phyloP scores from a whole-genome alignment of 192 early-diverging fungal genomes.

The Linnemannia elongata region DNA sequence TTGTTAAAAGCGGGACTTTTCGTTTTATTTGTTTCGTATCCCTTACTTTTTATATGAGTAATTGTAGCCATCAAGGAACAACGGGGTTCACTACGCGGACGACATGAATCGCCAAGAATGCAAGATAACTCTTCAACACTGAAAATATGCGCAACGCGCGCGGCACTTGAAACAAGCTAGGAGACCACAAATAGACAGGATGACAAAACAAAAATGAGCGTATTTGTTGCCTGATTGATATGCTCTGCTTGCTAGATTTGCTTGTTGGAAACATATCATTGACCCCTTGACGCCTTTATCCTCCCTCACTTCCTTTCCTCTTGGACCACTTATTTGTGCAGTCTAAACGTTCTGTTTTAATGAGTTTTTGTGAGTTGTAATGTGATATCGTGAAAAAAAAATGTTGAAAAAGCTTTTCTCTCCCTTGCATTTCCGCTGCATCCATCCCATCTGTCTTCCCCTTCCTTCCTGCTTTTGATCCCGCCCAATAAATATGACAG shows the following conservation, averaged over 20 bases:
- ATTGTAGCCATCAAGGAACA: not conserved
- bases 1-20: not conserved
- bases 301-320: not conserved
- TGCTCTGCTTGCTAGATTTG: not conserved
- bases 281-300: not conserved
- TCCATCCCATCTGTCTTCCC: not conserved
- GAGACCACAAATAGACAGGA: not conserved
- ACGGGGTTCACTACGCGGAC: not conserved
- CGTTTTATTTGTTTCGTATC: not conserved
- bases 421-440: not conserved
- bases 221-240: not conserved
- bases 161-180: not conserved
- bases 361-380: not conserved
- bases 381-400: not conserved
- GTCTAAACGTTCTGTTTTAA: conserved; percentile 3
- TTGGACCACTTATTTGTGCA: not conserved
- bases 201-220: not conserved
- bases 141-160: not conserved
- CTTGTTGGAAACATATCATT: not conserved
- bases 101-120: not conserved
- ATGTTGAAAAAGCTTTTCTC: not conserved
- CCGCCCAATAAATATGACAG: not conserved
- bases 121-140: not conserved
- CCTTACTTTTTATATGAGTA: not conserved
- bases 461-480: not conserved